Base-by-base conservation (phyloP, 2,329 filamentous ascomycete species). In the Monilinia fructicola region DNA sequence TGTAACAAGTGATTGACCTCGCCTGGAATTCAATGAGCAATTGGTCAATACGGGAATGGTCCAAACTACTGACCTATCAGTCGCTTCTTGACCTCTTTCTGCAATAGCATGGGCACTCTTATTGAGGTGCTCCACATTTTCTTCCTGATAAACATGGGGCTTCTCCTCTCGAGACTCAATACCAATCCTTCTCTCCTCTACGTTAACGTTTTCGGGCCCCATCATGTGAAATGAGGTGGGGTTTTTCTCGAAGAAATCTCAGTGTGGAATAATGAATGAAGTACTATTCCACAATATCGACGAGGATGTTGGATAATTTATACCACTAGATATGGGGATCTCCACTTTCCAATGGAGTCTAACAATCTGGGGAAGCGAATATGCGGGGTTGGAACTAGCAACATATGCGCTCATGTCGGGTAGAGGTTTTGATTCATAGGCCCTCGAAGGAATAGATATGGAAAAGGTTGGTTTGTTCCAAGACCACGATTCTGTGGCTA, bases 21-120 rank as follows among this genome's bases (percentile, higher is more conserved):
- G 58, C n/a, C 58, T 61, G 16, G 3, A 26, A 23, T 21, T 80
- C 71, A 16, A 86, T 75, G 3, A 85, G 77, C 0, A 84, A 73
- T 7, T 12, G 40, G 14, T 21, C 11, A 31, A 66, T n/a, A 40
- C 1, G 18, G 10, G 12, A 4, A 53, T 21, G 35, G 35, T 4
- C 18, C 38, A 38, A 21, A 64, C n/a, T 35, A 64, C 67, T 68
- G 44, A 75, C 74, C 65, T 61, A 60, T 75, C 74, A 23, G 74
- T 75, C 9, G 73, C 74, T 26, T 63, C 67, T 53, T 72, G 69
- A 1, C 74, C 74, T 56, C 72, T 65, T 54, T 74, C 73, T 52
- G 74, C 74, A 42, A 72, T 72, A 35, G 66, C 66, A 66, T 71
- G 74, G 12, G 72, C 68, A 14, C 28, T 28, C 31, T 61, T 61